Conservation (phyloP, 768 basidiomycete genomes). For the Leccinellum rugosiceps region DNA sequence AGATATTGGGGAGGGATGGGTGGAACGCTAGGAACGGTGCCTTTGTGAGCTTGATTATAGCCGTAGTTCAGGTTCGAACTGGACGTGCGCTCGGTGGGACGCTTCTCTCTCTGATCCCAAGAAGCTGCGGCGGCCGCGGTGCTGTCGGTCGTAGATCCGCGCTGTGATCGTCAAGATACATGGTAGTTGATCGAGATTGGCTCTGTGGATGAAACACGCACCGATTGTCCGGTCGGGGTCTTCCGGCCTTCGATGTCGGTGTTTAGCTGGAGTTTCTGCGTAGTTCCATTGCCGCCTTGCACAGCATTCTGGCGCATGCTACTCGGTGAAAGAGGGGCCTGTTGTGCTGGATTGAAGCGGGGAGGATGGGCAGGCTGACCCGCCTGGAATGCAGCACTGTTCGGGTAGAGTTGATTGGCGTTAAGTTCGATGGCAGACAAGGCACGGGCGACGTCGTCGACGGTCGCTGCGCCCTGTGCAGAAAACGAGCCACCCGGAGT, state of each 20-base stretch:
- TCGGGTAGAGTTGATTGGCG: conserved; percentile 26
- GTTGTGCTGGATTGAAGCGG: conserved; percentile 51
- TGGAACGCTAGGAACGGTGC: conserved; percentile 61
- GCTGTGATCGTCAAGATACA: conserved; percentile 32
- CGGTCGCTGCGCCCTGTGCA: conserved; percentile 30
- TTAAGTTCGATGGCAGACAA: conserved; percentile 65
- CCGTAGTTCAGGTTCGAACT: conserved; percentile 68
- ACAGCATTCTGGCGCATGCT: conserved; percentile 39
- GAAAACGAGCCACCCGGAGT: conserved; percentile 35
- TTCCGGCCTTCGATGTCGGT: conserved; percentile 68
- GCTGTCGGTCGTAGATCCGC: conserved; percentile 28
- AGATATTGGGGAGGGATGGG: conserved; percentile 72
- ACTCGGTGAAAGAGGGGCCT: conserved; percentile 42
- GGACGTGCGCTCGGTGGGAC: conserved; percentile 53
- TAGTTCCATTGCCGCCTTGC: conserved; percentile 36
- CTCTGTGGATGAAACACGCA: conserved; percentile 41
- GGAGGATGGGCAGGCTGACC: conserved; percentile 65
- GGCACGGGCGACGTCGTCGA: conserved; percentile 78
- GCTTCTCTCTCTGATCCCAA: conserved; percentile 70
- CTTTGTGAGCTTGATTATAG: conserved; percentile 42
- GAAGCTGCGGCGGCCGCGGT: conserved; percentile 36
- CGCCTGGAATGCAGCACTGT: conserved; percentile 32
- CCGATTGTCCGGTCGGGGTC: conserved; percentile 54
- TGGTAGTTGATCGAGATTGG: conserved; percentile 40
- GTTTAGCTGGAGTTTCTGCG: conserved; percentile 51